Evolutionary conservation across 768 basidiomycete genomes (phyloP).

Genomic region (Amanita thiersii): DNA sequence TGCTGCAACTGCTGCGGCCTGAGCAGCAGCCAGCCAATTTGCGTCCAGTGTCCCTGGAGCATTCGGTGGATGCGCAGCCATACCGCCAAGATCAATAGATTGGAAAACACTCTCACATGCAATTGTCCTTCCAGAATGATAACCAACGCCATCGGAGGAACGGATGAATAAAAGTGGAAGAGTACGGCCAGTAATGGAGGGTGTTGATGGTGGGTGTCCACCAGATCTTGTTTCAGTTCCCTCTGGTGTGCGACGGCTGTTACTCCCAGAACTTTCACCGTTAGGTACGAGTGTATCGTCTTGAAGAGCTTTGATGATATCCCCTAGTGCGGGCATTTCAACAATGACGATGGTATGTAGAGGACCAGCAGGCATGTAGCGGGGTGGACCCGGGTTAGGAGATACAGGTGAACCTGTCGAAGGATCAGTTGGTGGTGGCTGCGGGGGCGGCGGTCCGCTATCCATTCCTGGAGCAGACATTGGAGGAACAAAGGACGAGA

Average conservation of each 20-base stretch:
- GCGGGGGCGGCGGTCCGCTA: constrained; percentile 18
- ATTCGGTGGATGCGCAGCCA: constrained; percentile 37
- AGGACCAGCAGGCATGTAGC: constrained; percentile 45
- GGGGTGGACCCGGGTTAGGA: constrained; percentile 25
- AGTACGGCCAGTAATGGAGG: constrained; percentile 59
- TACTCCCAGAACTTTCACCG: constrained; percentile 28
- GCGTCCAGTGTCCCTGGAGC: constrained; percentile 45
- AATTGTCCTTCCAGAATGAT: constrained; percentile 80
- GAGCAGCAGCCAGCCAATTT: constrained; percentile 69
- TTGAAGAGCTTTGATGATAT: constrained; percentile 73
- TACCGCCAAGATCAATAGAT: constrained; percentile 50
- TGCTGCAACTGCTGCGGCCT: constrained; percentile 51
- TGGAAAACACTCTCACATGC: constrained; percentile 78
- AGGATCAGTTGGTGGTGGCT: constrained; percentile 20
- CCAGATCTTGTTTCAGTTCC: constrained; percentile 17
- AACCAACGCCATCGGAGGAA: constrained; percentile 77
- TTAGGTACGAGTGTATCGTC: constrained; percentile 51
- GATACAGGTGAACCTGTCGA: constrained; percentile 20
- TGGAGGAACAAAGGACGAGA: constrained; percentile 50
- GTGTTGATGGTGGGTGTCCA: constrained; percentile 24
- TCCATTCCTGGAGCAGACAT: constrained; percentile 28
- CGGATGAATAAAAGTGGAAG: constrained; percentile 79
- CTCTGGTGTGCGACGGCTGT: constrained; percentile 24
- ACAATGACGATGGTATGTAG: constrained; percentile 80
- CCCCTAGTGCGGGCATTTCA: constrained; percentile 70